These are phyloP conservation scores for Pyronema domesticum DNA, from an alignment of 495 filamentous ascomycete species.

Conservation along the genomic window DNA sequence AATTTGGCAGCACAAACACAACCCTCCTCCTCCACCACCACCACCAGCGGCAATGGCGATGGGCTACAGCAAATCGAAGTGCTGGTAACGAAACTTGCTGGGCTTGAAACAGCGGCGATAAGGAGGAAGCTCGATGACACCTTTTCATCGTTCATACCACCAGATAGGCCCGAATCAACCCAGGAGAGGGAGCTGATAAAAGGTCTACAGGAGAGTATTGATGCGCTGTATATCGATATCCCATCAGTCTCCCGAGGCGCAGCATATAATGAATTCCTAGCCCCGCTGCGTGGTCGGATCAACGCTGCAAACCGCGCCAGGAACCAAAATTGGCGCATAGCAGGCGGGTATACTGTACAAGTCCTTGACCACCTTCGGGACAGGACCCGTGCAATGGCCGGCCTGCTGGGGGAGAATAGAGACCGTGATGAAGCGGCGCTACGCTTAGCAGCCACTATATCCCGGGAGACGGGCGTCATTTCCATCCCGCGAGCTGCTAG, in stretches of 20 bases:
- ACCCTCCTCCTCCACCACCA: slow-evolving; percentile 7
- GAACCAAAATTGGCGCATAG: slow-evolving; percentile 10
- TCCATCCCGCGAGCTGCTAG: neutral
- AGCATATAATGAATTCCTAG: slow-evolving; percentile 17
- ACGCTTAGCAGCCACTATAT: slow-evolving; percentile 17
- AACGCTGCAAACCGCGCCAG: slow-evolving; percentile 6
- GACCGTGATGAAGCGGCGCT: slow-evolving; percentile 16
- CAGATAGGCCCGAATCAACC: slow-evolving; percentile 4
- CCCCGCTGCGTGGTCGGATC: slow-evolving; percentile 11
- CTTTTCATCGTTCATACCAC: slow-evolving; percentile 6
- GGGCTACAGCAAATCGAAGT: slow-evolving; percentile 11
- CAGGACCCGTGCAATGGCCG: slow-evolving; percentile 11
- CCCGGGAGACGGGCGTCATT: slow-evolving; percentile 11
- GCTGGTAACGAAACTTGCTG: slow-evolving; percentile 16
- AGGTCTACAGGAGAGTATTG: slow-evolving; percentile 20
- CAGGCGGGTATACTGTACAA: slow-evolving; percentile 18
- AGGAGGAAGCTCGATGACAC: slow-evolving; percentile 18
- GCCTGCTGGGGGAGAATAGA: slow-evolving; percentile 7
- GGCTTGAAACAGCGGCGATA: slow-evolving; percentile 14
- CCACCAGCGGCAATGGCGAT: slow-evolving; percentile 5
- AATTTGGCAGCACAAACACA: slow-evolving; percentile 8
- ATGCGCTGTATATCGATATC: slow-evolving; percentile 20
- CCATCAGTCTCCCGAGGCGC: slow-evolving; percentile 20
- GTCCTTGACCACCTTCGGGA: slow-evolving; percentile 14
- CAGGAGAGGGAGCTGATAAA: neutral